Conservation (phyloP, 2,329 filamentous ascomycete genomes). For the Chaetomium globosum region DNA sequence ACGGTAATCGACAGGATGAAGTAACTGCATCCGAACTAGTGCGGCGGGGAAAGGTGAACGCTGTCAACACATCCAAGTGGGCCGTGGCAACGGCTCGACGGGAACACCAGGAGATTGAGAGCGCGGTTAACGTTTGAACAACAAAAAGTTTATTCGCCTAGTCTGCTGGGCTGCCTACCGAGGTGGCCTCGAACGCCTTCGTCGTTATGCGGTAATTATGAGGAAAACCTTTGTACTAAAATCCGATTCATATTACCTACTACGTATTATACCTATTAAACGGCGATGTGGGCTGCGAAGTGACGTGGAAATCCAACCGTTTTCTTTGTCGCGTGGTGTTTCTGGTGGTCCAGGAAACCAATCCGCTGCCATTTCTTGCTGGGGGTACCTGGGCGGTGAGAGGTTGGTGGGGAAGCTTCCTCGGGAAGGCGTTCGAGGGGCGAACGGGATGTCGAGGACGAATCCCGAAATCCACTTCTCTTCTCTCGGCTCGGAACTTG, state of each 20-base stretch:
- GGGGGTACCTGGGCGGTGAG: conserved; percentile 20
- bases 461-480: conserved; percentile 20
- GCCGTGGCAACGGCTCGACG: conserved; percentile 26
- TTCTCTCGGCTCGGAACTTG: conserved; percentile 10
- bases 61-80: neutral
- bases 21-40: conserved; percentile 20
- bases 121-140: conserved; percentile 5
- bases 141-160: neutral
- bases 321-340: conserved; percentile 18
- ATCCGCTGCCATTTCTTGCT: neutral
- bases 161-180: neutral
- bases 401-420: conserved; percentile 16
- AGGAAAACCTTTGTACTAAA: neutral
- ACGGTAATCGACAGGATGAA: neutral
- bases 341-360: conserved; percentile 22
- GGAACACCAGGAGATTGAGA: conserved; percentile 9
- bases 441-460: conserved; percentile 16
- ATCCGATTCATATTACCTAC: neutral
- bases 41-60: conserved; percentile 18
- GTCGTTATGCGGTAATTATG: neutral
- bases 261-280: neutral
- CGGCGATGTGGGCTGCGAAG: neutral
- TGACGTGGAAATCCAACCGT: neutral
- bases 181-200: neutral
- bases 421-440: conserved; percentile 14